phyloP scores from a whole-genome alignment of 176 grass and related monocot genomes.

The Phragmites australis region DNA sequence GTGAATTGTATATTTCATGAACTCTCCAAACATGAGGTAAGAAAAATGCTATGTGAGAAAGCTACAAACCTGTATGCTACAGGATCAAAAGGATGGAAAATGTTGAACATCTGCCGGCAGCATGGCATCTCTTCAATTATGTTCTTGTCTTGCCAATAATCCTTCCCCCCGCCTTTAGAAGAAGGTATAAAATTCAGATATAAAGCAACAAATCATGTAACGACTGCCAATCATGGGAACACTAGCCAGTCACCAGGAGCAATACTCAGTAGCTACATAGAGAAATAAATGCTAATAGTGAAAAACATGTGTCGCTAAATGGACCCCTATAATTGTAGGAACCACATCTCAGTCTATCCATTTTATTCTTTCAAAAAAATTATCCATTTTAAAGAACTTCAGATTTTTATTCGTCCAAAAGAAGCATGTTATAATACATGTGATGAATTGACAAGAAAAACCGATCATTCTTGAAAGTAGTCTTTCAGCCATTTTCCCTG shows the following conservation, averaged over 20 bases:
- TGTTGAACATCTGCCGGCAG: constrained; percentile 90
- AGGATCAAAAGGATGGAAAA: constrained; percentile 99
- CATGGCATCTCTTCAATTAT: constrained; percentile 93
- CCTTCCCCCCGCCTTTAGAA: constrained; percentile 70
- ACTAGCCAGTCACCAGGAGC: neutral
- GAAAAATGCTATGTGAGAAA: constrained; percentile 6
- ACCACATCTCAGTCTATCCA: neutral
- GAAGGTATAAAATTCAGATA: constrained; percentile 43
- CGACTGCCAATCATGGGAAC: constrained; percentile 11
- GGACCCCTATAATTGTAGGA: neutral
- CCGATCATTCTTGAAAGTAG: neutral
- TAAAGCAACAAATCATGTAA: constrained; percentile 21
- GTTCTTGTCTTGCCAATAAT: constrained; percentile 91
- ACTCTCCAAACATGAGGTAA: constrained; percentile 14
- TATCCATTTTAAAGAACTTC: neutral
- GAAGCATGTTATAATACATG: neutral
- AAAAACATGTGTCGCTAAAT: constrained; percentile 13
- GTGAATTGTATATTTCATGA: constrained; percentile 21
- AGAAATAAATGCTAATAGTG: constrained; percentile 31
- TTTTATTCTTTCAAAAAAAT: no score
- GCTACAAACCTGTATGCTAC: constrained; percentile 86
- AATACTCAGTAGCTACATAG: neutral
- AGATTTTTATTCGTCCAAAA: neutral
- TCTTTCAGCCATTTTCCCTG: constrained; percentile 15
- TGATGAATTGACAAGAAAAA: neutral